phyloP scores from a whole-genome alignment of 108 stramenopile genomes.

The Conticribra weissflogii region DNA sequence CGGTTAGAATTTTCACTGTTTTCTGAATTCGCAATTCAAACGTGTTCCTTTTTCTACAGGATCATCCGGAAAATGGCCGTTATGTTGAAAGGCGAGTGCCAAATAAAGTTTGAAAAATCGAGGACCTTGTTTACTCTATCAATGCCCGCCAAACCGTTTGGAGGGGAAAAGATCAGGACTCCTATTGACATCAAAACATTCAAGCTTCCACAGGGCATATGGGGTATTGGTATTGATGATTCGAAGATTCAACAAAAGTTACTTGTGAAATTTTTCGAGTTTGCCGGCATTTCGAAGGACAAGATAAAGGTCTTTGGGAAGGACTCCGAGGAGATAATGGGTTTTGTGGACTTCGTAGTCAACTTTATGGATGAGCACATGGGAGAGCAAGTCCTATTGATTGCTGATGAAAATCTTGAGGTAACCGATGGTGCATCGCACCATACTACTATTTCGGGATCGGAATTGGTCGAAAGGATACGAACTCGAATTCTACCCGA shows the following conservation, averaged over 20 bases:
- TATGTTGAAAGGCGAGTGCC: conserved; percentile 45
- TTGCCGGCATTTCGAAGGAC: conserved; percentile 47
- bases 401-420: conserved; percentile 80
- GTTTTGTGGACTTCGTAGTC: conserved; percentile 55
- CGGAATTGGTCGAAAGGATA: conserved; percentile 47
- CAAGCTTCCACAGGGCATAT: conserved; percentile 30
- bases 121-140: conserved; percentile 51
- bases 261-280: conserved; percentile 49
- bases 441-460: conserved; percentile 70
- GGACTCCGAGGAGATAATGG: conserved; percentile 52
- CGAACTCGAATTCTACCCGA: conserved; percentile 34
- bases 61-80: conserved; percentile 63
- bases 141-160: conserved; percentile 39
- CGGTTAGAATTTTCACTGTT: no score
- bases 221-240: conserved; percentile 65
- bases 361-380: conserved; percentile 51
- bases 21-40: no score
- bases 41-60: no score
- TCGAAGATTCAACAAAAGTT: conserved; percentile 64
- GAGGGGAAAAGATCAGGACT: conserved; percentile 7
- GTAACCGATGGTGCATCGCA: conserved; percentile 48
- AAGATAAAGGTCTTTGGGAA: conserved; percentile 51
- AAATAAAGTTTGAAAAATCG: conserved; percentile 48
- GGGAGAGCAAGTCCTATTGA: conserved; percentile 55
- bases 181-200: conserved; percentile 40